Evolutionary conservation across 257 asterid genomes (phyloP).

Genomic region (Salvia hispanica): DNA sequence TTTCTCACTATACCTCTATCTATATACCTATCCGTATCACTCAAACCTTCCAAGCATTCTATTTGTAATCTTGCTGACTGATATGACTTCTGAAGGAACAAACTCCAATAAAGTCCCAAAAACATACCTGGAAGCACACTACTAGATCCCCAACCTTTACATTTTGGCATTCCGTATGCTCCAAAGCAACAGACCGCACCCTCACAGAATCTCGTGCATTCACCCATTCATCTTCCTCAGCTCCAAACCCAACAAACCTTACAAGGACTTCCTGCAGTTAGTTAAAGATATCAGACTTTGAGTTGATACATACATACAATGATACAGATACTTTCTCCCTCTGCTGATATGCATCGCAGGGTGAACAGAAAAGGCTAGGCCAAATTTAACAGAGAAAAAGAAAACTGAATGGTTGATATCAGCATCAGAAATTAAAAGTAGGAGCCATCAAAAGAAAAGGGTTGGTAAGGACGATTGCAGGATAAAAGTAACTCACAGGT

Average conservation of each 20-base stretch:
- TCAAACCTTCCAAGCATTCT: neutral
- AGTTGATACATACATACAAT: neutral
- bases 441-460: constrained; percentile 7
- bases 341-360: neutral
- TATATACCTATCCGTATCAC: neutral
- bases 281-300: constrained; percentile 28
- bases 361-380: neutral
- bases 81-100: constrained; percentile 4
- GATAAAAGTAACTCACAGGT: constrained; percentile 59
- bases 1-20: neutral
- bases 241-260: constrained; percentile 77
- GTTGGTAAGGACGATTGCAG: constrained; percentile 2
- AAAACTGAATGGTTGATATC: neutral
- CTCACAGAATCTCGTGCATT: constrained; percentile 60
- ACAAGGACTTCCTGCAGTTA: constrained; percentile 75
- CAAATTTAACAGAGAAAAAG: constrained; percentile 11
- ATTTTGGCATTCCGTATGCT: constrained; percentile 68
- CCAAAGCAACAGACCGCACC: constrained; percentile 74
- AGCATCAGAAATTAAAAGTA: constrained; percentile 20
- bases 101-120: constrained; percentile 8
- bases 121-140: constrained; percentile 83
- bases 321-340: neutral
- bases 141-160: constrained; percentile 75
- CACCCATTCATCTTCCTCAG: constrained; percentile 90
- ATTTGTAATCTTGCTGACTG: neutral